Evolutionary conservation across 163 green algal species (phyloP), one percentile per base, ranked within the genome.

Genomic region (Scenedesmus sp.): DNA sequence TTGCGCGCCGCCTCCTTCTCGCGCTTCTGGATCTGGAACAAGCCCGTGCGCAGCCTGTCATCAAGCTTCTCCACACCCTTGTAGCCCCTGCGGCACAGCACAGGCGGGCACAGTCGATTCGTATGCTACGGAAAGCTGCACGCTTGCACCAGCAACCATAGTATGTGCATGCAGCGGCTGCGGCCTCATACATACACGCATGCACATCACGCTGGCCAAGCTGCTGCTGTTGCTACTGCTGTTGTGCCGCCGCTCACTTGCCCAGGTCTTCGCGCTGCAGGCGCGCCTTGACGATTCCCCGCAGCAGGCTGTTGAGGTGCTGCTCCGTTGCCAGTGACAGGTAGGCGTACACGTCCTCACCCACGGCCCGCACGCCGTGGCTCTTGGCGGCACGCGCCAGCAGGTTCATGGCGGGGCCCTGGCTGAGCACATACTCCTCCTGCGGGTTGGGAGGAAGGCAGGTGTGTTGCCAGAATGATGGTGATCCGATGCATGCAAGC

Each of bases 221-320:
- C 52, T 4, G 54, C 54, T 26, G 81, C 81, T 3, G 10, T 64
- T 9, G 59, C 59, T 10, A 64, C 7, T 64, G 59, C 59, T 15
- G 59, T 10, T 64, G 59, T 76, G 9, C 5, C 6, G n/a, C 46
- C 87, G 82, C 89, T 92, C 62, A 92, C 89, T 92, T 92, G 81
- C 89, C 66, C 52, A 92, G 20, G 89, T 92, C 89, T 73, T 85
- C 81, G 2, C 89, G 81, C 82, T 92, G 89, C 89, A 92, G 82
- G 16, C 89, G 83, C n/a, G 57, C 34, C 52, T 73, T 67, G 52
- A 88, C 89, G 10, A 88, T n/a, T 46, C 66, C n/a, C 23, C 86
- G 62, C 89, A 92, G 55, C 60, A 92, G 18, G 20, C 67, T 52
- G 18, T 23, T 67, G 8, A 92, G 54, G 57, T 89, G 82, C 15